phyloP scores from a whole-genome alignment of 805 yeast species.

The Yueomyces sinensis region DNA sequence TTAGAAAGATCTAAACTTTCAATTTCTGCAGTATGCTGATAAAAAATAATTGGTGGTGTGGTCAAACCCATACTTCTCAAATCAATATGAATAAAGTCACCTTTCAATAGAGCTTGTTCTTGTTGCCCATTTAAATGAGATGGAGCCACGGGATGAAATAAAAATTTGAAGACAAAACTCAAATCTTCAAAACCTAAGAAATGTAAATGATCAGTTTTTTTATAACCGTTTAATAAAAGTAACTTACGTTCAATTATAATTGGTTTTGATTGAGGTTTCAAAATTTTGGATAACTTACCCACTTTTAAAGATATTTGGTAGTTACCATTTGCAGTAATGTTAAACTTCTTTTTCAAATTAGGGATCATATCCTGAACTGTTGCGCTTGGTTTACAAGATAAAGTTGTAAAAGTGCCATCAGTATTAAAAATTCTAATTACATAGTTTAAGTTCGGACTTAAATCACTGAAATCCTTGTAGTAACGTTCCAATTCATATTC shows the following conservation, averaged over 20 bases:
- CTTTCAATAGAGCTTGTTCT: slow-evolving; percentile 43
- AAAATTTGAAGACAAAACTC: slow-evolving; percentile 70
- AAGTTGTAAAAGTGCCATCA: slow-evolving; percentile 68
- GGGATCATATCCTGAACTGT: slow-evolving; percentile 64
- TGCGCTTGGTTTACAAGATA: slow-evolving; percentile 67
- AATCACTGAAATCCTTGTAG: slow-evolving; percentile 24
- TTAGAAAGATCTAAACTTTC: slow-evolving; percentile 71
- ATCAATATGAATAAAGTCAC: slow-evolving; percentile 60
- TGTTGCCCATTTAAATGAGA: slow-evolving; percentile 54
- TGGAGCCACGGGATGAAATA: slow-evolving; percentile 49
- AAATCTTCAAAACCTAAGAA: slow-evolving; percentile 77
- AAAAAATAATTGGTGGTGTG: slow-evolving; percentile 73
- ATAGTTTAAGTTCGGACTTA: slow-evolving; percentile 21
- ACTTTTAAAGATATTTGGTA: slow-evolving; percentile 63
- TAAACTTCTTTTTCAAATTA: slow-evolving; percentile 64
- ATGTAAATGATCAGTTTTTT: slow-evolving; percentile 60
- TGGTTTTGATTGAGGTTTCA: slow-evolving; percentile 64
- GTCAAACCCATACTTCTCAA: slow-evolving; percentile 62
- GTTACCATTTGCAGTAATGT: slow-evolving; percentile 54
- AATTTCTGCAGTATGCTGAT: slow-evolving; percentile 68
- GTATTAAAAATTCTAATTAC: slow-evolving; percentile 67
- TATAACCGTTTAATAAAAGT: slow-evolving; percentile 63
- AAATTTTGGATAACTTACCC: slow-evolving; percentile 62
- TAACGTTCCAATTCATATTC: slow-evolving; percentile 27
- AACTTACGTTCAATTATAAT: slow-evolving; percentile 64